Evolutionary conservation across 306 rosid genomes (phyloP).

Genomic region (Leucaena leucocephala): DNA sequence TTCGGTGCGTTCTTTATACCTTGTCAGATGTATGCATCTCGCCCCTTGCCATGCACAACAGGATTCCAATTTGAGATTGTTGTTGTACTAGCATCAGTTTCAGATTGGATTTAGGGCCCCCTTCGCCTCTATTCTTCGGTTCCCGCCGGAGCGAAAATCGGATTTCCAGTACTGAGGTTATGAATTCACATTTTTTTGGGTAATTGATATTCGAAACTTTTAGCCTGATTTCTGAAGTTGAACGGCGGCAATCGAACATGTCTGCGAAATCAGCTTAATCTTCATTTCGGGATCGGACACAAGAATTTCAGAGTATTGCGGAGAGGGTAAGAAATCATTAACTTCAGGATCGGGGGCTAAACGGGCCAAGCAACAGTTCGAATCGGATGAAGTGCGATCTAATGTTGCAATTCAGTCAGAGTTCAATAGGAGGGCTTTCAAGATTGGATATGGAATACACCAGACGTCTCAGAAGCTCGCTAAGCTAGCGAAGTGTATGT

Average conservation of each 20-base stretch:
- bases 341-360: slow-evolving; percentile 51
- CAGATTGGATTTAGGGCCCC: slow-evolving; percentile 32
- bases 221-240: neutral
- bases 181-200: slow-evolving; percentile 42
- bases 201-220: neutral
- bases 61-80: neutral
- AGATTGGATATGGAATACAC: slow-evolving; percentile 84
- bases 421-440: slow-evolving; percentile 85
- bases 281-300: slow-evolving; percentile 78
- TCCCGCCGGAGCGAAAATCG: neutral
- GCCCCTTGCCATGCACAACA: neutral
- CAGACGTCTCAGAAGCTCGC: slow-evolving; percentile 92
- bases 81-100: neutral
- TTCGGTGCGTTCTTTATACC: neutral
- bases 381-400: slow-evolving; percentile 75
- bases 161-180: slow-evolving; percentile 35
- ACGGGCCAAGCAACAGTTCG: slow-evolving; percentile 58
- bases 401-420: slow-evolving; percentile 70
- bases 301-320: slow-evolving; percentile 69
- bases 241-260: slow-evolving; percentile 48
- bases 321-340: slow-evolving; percentile 73
- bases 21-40: neutral
- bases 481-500: slow-evolving; percentile 80
- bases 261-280: slow-evolving; percentile 64
- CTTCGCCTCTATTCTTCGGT: neutral